Evolutionary conservation across 1,284 basidiomycete species (phyloP).

Genomic region (Megacollybia platyphylla): DNA sequence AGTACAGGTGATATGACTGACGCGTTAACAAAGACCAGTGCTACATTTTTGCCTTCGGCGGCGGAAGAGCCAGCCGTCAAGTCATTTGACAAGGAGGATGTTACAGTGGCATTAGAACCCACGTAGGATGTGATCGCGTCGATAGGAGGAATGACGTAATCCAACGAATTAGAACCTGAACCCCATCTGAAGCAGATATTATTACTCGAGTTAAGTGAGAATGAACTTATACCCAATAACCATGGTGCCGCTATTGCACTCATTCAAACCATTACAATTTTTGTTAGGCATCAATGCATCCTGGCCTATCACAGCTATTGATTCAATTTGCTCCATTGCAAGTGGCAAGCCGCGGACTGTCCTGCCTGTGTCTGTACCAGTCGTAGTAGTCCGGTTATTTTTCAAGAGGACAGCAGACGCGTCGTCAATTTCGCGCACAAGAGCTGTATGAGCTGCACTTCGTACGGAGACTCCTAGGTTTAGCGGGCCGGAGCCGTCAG

Average conservation of each 20-base stretch:
- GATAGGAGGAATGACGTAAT: conserved; percentile 29
- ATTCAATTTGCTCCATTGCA: conserved; percentile 28
- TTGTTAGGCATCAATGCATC: conserved; percentile 28
- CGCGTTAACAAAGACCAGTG: conserved; percentile 56
- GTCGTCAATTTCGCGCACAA: conserved; percentile 57
- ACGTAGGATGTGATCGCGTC: conserved; percentile 33
- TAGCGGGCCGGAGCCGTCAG: conserved; percentile 26
- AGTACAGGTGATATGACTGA: conserved; percentile 12
- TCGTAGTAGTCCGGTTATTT: conserved; percentile 35
- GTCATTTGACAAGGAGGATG: conserved; percentile 45
- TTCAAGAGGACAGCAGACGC: conserved; percentile 70
- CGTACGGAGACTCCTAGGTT: conserved; percentile 51
- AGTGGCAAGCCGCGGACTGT: conserved; percentile 29
- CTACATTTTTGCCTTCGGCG: conserved; percentile 40
- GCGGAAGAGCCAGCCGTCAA: conserved; percentile 26
- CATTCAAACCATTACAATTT: conserved; percentile 24
- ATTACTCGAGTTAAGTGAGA: not conserved
- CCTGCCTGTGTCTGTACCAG: conserved; percentile 16
- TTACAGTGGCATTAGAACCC: conserved; percentile 26
- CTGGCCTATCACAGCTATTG: conserved; percentile 28
- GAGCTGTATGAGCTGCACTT: conserved; percentile 32
- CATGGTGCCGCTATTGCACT: conserved; percentile 35
- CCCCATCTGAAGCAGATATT: conserved; percentile 23
- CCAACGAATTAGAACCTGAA: conserved; percentile 30
- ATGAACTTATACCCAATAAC: conserved; percentile 21